Conservation (phyloP, 306 rosid genomes). For the Begonia masoniana region DNA sequence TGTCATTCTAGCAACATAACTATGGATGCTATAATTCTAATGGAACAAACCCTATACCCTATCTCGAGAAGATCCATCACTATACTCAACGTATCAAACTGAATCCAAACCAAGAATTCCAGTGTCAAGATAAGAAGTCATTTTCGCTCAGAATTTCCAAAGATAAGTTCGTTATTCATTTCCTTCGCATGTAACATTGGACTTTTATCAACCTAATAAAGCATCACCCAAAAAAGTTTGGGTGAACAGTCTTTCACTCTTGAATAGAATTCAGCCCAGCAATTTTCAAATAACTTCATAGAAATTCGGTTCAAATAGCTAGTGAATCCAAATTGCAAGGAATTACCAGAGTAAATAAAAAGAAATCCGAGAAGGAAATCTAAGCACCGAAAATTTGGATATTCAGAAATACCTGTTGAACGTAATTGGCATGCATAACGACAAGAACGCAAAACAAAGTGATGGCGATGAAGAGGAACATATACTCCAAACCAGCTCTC, state of each 20-base stretch:
- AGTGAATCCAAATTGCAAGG: conserved; percentile 9
- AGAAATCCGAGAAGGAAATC: neutral
- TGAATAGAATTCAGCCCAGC: neutral
- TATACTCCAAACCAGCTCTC: conserved; percentile 79
- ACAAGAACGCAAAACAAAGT: conserved; percentile 88
- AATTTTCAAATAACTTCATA: neutral
- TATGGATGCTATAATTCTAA: too few species aligned
- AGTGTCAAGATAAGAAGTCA: too few species aligned
- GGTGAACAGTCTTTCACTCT: neutral
- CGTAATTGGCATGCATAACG: conserved; percentile 99
- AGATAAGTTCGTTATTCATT: too few species aligned
- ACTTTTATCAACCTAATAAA: too few species aligned
- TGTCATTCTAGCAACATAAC: too few species aligned
- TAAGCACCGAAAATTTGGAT: conserved; percentile 1
- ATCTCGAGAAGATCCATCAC: too few species aligned
- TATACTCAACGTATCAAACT: too few species aligned
- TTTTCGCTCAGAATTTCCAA: too few species aligned
- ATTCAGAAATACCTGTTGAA: conserved; percentile 54
- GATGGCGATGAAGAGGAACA: conserved; percentile 61
- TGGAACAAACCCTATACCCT: too few species aligned
- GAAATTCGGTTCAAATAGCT: neutral
- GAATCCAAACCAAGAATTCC: too few species aligned
- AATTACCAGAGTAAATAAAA: neutral
- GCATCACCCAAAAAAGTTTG: too few species aligned
- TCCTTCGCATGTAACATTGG: too few species aligned